phyloP scores from a whole-genome alignment of 1,139 yeast genomes.

The Yamadazyma friedrichii region DNA sequence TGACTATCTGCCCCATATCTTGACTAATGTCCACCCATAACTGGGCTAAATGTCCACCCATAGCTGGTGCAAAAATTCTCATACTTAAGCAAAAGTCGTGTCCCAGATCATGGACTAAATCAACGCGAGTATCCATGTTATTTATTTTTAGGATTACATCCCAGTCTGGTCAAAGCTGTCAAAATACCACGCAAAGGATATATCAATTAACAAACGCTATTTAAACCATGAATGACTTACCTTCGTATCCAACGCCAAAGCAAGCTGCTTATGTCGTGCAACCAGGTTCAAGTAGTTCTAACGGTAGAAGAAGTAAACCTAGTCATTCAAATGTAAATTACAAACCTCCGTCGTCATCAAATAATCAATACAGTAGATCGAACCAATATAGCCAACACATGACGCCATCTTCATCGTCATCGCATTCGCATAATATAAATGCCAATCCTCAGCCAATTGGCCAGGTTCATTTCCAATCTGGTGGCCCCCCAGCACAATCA shows the following conservation, averaged over 20 bases:
- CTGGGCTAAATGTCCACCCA: no score
- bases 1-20: no score
- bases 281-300: constrained; percentile 8
- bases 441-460: constrained; percentile 3
- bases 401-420: constrained; percentile 2
- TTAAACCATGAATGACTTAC: constrained; percentile 35
- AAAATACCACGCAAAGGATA: not conserved
- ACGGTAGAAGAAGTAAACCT: constrained; percentile 2
- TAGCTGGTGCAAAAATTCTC: no score
- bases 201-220: not conserved
- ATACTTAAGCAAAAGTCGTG: not conserved
- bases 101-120: not conserved
- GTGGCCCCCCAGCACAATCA: constrained; percentile 1
- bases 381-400: constrained; percentile 4
- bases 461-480: constrained; percentile 6
- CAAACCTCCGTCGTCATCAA: constrained; percentile 12
- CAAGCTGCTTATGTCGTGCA: constrained; percentile 40
- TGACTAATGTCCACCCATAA: no score
- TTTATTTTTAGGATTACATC: not conserved
- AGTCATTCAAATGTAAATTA: constrained; percentile 12
- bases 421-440: not conserved
- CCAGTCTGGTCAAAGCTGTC: not conserved
- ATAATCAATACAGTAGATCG: constrained; percentile 2
- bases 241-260: constrained; percentile 49
- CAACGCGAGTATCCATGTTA: no score